Percentiles rank a stretch among this genome's conserved stretches.
Conservation (phyloP, 495 filamentous ascomycete genomes). For the Amphirosellinia nigrospora region DNA sequence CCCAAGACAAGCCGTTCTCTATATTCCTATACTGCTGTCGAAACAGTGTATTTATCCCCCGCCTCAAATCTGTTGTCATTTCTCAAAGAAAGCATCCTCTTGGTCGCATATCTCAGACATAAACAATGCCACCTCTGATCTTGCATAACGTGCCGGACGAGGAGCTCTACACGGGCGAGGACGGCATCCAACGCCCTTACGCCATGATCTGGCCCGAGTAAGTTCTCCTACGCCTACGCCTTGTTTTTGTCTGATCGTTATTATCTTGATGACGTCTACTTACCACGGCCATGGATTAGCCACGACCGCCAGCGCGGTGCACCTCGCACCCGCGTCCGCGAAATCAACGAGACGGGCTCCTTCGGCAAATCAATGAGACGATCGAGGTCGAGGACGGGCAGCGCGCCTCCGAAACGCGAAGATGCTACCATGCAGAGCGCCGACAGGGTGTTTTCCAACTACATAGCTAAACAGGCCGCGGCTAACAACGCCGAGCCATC, state of each 20-base stretch:
- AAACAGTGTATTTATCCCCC: no score
- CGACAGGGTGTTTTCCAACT: constrained; percentile 56
- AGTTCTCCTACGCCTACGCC: constrained; percentile 26
- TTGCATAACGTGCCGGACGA: constrained; percentile 66
- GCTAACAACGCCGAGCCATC: constrained; percentile 30
- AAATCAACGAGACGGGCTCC: constrained; percentile 57
- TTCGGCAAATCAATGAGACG: constrained; percentile 63
- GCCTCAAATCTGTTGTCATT: neutral
- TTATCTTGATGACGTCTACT: constrained; percentile 23
- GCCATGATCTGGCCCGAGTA: constrained; percentile 63
- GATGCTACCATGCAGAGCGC: constrained; percentile 61
- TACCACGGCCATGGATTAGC: constrained; percentile 28
- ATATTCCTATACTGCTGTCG: neutral
- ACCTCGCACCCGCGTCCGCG: constrained; percentile 46
- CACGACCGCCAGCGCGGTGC: constrained; percentile 37
- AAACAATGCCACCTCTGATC: constrained; percentile 59
- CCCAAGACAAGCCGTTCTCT: no score
- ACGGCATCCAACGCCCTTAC: constrained; percentile 61
- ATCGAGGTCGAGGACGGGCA: constrained; percentile 58
- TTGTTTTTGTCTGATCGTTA: neutral
- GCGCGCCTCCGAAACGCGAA: constrained; percentile 55
- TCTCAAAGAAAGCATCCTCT: neutral
- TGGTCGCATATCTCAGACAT: neutral
- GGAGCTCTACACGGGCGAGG: constrained; percentile 62
- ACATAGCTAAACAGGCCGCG: constrained; percentile 42